phyloP scores from a whole-genome alignment of 495 filamentous ascomycete species.

The Aspergillus mulundensis region DNA sequence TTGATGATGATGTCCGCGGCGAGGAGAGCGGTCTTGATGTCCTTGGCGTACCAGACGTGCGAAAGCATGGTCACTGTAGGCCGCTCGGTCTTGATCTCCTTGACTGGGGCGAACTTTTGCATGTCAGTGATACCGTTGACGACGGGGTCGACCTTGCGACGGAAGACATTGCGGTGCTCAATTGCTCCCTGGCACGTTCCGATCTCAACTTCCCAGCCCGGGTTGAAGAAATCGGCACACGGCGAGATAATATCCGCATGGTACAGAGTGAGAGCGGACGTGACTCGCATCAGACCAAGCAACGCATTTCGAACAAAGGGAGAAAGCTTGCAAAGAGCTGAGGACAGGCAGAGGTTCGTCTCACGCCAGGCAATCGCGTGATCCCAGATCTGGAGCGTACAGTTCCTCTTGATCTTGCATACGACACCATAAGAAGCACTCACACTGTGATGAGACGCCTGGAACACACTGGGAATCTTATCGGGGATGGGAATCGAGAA shows the following conservation, averaged over 20 bases:
- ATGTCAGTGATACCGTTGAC: conserved; percentile 66
- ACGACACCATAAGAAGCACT: conserved; percentile 62
- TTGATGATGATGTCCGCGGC: conserved; percentile 65
- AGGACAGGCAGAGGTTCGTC: conserved; percentile 56
- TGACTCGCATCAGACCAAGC: conserved; percentile 55
- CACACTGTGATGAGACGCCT: conserved; percentile 63
- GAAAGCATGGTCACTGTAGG: conserved; percentile 65
- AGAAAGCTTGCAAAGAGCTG: conserved; percentile 54
- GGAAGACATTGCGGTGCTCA: conserved; percentile 56
- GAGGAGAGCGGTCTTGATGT: conserved; percentile 60
- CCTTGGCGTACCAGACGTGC: conserved; percentile 63
- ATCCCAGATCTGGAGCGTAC: conserved; percentile 64
- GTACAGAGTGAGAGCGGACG: conserved; percentile 55
- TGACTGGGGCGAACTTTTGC: conserved; percentile 57
- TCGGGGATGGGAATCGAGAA: conserved; percentile 64
- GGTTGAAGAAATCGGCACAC: conserved; percentile 65
- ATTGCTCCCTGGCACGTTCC: conserved; percentile 56
- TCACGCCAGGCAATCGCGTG: conserved; percentile 66
- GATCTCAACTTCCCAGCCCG: conserved; percentile 64
- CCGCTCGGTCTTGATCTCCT: conserved; percentile 51
- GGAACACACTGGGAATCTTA: conserved; percentile 60
- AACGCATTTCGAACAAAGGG: conserved; percentile 55
- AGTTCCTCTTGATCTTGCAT: conserved; percentile 60
- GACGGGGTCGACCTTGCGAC: conserved; percentile 62
- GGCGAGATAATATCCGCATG: conserved; percentile 63